Evolutionary conservation across 139 green algal genomes (phyloP), one percentile per base, ranked within the genome.

Genomic region (Chlorella sp.): DNA sequence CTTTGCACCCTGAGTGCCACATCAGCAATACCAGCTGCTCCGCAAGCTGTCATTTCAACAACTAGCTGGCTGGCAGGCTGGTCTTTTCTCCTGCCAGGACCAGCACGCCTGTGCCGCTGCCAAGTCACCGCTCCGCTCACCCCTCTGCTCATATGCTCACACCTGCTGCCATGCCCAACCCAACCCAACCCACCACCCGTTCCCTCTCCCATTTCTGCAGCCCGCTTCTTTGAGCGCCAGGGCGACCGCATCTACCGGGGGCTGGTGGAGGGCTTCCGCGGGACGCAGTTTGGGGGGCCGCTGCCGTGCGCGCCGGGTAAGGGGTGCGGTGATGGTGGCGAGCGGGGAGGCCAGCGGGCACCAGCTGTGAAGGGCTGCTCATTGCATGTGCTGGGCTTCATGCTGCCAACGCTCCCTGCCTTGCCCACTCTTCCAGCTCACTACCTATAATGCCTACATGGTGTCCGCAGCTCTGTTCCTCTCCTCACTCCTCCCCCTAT

Each of bases 221-320:
- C 30, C 57, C 40, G 71, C 26, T 81, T 81, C 15, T 88, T 81
- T 81, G 84, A 88, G 68, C 68, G 84, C 11, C 68, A 88, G 34
- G 96, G 96, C 15, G 94, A 97, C 60, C n/a, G 19, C 9, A 94
- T 98, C 18, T 97, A 96, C 81, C 30, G 57, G 0, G 93, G 95
- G 19, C 81, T 98, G 37, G 69, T 82, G 16, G 89, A 97, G 19
- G 96, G 96, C 0, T 98, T 98, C 88, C 39, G 89, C 85, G 92
- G 80, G 16, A 83, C 85, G 66, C 53, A 91, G 37, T 97, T 96
- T 92, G 92, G 92, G 0, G 85, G 85, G 68, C 85, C 85, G 32
- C n/a, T n/a, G 24, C 85, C 85, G 32, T 48, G 32, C 14, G 14
- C 30, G n/a, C 71, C 71, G 71, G 71, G 85, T 75, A 22, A 34